phyloP scores from a whole-genome alignment of 495 filamentous ascomycete species.

The Tuber melanosporum region DNA sequence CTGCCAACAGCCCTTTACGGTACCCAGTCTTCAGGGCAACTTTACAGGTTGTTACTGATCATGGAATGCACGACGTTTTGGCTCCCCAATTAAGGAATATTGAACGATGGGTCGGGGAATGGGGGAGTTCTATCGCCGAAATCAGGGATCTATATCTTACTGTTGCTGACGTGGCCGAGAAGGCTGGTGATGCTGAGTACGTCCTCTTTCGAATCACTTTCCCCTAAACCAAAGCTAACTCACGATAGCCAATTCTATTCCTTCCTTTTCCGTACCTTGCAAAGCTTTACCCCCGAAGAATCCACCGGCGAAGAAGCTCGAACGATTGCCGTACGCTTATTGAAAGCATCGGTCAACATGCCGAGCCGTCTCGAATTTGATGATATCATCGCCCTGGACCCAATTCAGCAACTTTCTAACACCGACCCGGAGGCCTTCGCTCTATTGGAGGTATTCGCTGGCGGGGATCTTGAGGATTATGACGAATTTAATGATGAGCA shows the following conservation, averaged over 20 bases:
- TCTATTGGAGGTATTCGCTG: conserved; percentile 88
- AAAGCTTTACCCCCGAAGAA: conserved; percentile 72
- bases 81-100: conserved; percentile 71
- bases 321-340: conserved; percentile 71
- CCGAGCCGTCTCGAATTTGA: conserved; percentile 86
- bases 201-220: conserved; percentile 21
- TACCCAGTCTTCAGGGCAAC: conserved; percentile 86
- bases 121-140: conserved; percentile 76
- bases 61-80: conserved; percentile 69
- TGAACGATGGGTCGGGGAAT: conserved; percentile 71
- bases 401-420: conserved; percentile 75
- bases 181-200: conserved; percentile 66
- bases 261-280: conserved; percentile 74
- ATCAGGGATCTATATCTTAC: conserved; percentile 71
- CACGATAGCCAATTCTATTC: conserved; percentile 59
- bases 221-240: conserved; percentile 19
- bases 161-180: conserved; percentile 69
- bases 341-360: conserved; percentile 71
- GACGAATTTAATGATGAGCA: conserved; percentile 83
- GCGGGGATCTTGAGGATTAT: conserved; percentile 88
- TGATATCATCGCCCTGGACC: conserved; percentile 77
- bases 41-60: conserved; percentile 65
- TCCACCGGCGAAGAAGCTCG: conserved; percentile 63
- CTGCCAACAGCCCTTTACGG: conserved; percentile 63
- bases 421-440: conserved; percentile 78